phyloP scores from a whole-genome alignment of 2,329 filamentous ascomycete genomes.

The Pestalotiopsis sp. region DNA sequence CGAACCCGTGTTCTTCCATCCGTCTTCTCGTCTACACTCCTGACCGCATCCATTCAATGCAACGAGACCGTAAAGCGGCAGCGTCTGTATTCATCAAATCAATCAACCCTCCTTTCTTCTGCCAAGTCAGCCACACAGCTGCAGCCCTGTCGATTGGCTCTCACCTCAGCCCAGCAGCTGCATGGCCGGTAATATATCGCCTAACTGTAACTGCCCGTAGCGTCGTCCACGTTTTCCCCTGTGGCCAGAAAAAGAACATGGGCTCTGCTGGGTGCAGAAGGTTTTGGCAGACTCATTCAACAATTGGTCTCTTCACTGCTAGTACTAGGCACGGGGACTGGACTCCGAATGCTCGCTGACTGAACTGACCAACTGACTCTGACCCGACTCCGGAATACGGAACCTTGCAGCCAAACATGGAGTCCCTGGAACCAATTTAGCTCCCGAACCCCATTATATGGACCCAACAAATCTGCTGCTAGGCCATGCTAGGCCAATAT shows the following conservation, averaged over 20 bases:
- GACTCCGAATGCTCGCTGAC: background rate
- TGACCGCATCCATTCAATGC: background rate
- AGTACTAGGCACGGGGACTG: background rate
- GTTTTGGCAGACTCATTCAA: background rate
- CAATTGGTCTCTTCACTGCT: background rate
- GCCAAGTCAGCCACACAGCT: background rate
- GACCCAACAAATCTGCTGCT: constrained; percentile 10
- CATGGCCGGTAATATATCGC: background rate
- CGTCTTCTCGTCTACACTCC: background rate
- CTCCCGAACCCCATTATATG: constrained; percentile 10
- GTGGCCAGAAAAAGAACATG: background rate
- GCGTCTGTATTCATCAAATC: background rate
- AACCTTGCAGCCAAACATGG: constrained; percentile 8
- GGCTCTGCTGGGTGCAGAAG: background rate
- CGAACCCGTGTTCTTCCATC: background rate
- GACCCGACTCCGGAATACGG: background rate
- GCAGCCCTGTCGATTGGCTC: background rate
- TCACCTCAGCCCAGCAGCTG: background rate
- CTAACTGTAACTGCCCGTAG: background rate
- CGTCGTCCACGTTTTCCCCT: background rate
- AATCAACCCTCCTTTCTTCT: background rate
- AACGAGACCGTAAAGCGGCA: background rate
- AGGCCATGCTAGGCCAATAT: constrained; percentile 7
- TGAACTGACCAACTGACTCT: background rate
- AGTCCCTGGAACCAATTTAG: constrained; percentile 4